Evolutionary conservation across 495 filamentous ascomycete genomes (phyloP), one percentile per base, ranked within the genome.

Genomic region (Aspergillus carlsbadensis): DNA sequence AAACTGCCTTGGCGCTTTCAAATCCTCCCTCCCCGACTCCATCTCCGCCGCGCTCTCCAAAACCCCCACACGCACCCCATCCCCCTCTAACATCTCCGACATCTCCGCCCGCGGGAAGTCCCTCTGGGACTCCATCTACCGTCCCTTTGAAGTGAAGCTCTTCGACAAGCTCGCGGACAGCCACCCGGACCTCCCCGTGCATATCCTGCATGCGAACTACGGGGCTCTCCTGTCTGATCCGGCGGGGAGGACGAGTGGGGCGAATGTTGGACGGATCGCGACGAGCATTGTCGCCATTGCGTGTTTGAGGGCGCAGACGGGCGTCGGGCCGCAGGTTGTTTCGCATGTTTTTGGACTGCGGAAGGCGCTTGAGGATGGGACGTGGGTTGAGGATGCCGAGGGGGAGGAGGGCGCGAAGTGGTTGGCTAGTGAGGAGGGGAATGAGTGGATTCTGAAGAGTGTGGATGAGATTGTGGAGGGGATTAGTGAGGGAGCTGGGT

Each of bases 181-280:
- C 11, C 89, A 92, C 60, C 87, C 89, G 1, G 89, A 92, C 62
- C 68, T 92, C 15, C 89, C 89, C 0, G 87, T 91, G n/a, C 80
- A 85, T 53, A 91, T 92, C 58, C 71, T 91, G 31, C 77, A 84
- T 43, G 74, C 74, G 54, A 82, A 91, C 54, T 92, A 92, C 64
- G 85, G 87, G 1, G 82, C 82, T 14, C 58, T 91, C 13, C 77
- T 92, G 34, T 77, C 85, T 1, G 85, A 91, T 60, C 87, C 88
- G 0, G 72, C 82, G 6, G 80, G 85, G 29, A 83, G 86, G 13
- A 57, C 61, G 2, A 65, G 67, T 3, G 72, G 78, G 13, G 81
- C 70, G 5, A 80, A 70, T 6, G 79, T 84, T 0, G 89, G 89
- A 0, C 66, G 89, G 13, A 76, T 84, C 4, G 61, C 85, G 52